Base-by-base conservation (phyloP, 2,329 filamentous ascomycete genomes). In the Capronia coronata region DNA sequence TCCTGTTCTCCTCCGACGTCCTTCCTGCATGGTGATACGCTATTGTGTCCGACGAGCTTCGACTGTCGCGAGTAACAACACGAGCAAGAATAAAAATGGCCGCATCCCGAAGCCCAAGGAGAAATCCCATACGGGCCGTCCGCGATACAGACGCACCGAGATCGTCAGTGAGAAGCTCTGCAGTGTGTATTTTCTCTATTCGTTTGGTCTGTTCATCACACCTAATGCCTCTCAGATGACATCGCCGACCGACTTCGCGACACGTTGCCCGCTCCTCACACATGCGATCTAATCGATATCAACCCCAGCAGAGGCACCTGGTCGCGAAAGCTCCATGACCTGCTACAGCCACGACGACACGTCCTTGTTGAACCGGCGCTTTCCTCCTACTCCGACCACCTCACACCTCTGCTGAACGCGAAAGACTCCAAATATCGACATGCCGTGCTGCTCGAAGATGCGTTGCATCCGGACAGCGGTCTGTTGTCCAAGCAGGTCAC, bases 261-360 rank as follows among this genome's bases (percentile, higher is more conserved):
- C 1, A 81, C 80, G 2, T 75, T 97, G 14, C 70, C 79, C 27
- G 77, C 80, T 38, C 83, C 93, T 65, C 71, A 74, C 43, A 86
- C 87, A 46, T 89, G 90, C 68, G 89, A 94, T 61, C 76, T 97
- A 38, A 72, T 98, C 60, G 91, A 97, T 63, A 72, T 95, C 48
- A 87, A 90, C 65, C 91, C 91, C 0, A 89, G 89, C 11, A 71
- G 71, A 1, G 87, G 89, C 7, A 46, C 94, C 2, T 93, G 85
- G 80, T 94, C 90, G 27, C 72, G 73, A 22, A 86, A 84, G 61
- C 72, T 97, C 1, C 82, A 95, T 63, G 75, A 87, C 0, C 70
- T 77, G 39, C 73, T 98, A 6, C 71, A 87, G 61, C 91, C 91
- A 3, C 82, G 88, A 49, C 82, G 79, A 3, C 93, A 98, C 70